Base-by-base conservation (phyloP, 2,329 filamentous ascomycete species). In the Aspergillus awamori region DNA sequence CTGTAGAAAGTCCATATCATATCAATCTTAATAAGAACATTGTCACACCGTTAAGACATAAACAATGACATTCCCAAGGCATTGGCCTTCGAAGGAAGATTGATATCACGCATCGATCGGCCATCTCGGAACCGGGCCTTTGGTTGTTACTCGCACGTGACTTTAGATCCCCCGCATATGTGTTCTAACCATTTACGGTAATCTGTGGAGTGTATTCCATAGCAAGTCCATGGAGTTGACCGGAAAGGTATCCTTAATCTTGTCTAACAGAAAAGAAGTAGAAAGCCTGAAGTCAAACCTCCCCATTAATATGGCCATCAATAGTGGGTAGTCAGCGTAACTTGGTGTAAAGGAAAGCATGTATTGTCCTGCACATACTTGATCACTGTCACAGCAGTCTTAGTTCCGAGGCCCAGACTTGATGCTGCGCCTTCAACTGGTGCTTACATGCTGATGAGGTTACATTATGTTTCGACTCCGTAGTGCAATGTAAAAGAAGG, bases 81-180 rank as follows among this genome's bases (percentile, higher is more conserved):
- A 47, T 56, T 22, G 28, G n/a, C 39, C 22, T 56, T 47, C 13
- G 30, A 53, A 24, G 41, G 33, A 30, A 61, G 20, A 43, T 49
- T 45, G 15, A n/a, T 39, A 36, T 59, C 38, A 24, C 47, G 26
- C 20, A 17, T 48, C 20, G 30, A 53, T 47, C 51, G 45, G 36
- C 26, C 41, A 38, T 63, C 62, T 63, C 55, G 59, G 59, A 63
- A 61, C 47, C 36, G 51, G 33, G n/a, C 33, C 49, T 58, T 43
- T 43, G n/a, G 20, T 51, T 47, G 47, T 49, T 2, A 36, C 8
- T 7, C 2, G 6, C 60, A 63, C 60, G 61, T 61, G 58, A 60
- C 17, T 10, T 30, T 39, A 6, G 17, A 13, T 30, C 36, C 43
- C 22, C 28, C 57, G 55, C 52, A 53, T 43, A 53, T 24, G 22